These are phyloP conservation scores for Aspergillus caelatus DNA, from an alignment of 2,329 filamentous ascomycete genomes.

Conservation along the genomic window DNA sequence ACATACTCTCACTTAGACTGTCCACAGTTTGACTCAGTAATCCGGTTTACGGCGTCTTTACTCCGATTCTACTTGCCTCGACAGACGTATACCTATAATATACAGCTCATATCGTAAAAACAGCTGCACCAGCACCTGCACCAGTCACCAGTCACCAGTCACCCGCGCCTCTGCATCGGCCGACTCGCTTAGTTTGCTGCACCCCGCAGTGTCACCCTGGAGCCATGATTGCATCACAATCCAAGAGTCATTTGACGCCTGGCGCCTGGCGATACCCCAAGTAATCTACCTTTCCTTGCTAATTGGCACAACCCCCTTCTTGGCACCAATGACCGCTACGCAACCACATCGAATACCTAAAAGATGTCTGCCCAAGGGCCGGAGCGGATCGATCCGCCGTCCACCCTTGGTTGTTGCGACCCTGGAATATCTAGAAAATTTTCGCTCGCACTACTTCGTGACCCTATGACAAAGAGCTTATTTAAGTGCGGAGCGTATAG, in stretches of 20 bases:
- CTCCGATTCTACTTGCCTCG: neutral
- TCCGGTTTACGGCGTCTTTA: neutral
- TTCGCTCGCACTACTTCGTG: neutral
- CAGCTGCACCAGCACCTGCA: neutral
- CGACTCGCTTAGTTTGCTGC: neutral
- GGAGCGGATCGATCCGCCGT: conserved; percentile 4
- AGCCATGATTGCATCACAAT: neutral
- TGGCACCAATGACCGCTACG: neutral
- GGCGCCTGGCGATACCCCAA: neutral
- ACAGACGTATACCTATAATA: neutral
- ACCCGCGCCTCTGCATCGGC: neutral
- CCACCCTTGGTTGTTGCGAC: conserved; percentile 3
- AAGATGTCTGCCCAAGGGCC: neutral
- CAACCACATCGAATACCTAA: conserved; percentile 1
- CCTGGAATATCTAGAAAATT: neutral
- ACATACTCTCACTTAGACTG: neutral
- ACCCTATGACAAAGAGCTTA: neutral
- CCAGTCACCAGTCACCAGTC: neutral
- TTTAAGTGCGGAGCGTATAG: conserved; percentile 15
- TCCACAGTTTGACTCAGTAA: neutral
- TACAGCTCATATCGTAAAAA: neutral
- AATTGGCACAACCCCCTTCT: neutral
- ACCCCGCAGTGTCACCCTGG: conserved; percentile 2
- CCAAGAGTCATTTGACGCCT: neutral
- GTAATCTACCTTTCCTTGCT: neutral